Evolutionary conservation across 805 yeast genomes (phyloP), one percentile per base, ranked within the genome.

Genomic region (Naumovozyma castellii): DNA sequence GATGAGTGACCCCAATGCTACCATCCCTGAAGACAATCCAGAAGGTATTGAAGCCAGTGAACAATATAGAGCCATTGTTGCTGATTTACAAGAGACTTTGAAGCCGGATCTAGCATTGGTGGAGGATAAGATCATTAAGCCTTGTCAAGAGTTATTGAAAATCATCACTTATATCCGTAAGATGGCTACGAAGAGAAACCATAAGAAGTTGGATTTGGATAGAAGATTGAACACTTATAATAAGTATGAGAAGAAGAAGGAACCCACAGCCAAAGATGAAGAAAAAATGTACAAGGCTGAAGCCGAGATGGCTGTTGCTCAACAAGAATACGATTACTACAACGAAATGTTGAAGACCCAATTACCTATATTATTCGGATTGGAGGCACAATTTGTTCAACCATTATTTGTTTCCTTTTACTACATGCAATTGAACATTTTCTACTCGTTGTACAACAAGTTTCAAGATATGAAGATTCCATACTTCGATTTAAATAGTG

Each of bases 381-480:
- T 92, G 64, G 96, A 92, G 63, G 84, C 87, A 3, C 92, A 87
- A 54, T 86, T 92, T 59, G 88, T 92, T 58, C 81, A 79, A 57
- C 98, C 98, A 15, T 69, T 92, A 53, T 92, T 92, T 66, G 92
- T 90, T 53, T 81, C 94, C 40, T 80, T 92, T 63, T 92, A 92
- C 66, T 92, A 78, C 71, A 92, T 92, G 97, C 98, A 92, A 68
- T 75, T 92, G 69, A 92, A 92, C 68, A 86, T 92, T 42, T 92
- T 88, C 64, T 92, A 92, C 72, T 87, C 96, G 1, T 69, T 92
- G 46, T 88, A 84, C 68, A 81, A 74, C 57, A 76, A 84, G 53
- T 84, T 90, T 85, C 95, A 90, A 65, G 95, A 85, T 58, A 79
- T 90, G 84, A 87, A 92, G 67, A 92, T 92, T 49, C 96, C 97